These are phyloP conservation scores for Entophlyctis luteolus DNA, from an alignment of 192 early-diverging fungal species.

Conservation along the genomic window DNA sequence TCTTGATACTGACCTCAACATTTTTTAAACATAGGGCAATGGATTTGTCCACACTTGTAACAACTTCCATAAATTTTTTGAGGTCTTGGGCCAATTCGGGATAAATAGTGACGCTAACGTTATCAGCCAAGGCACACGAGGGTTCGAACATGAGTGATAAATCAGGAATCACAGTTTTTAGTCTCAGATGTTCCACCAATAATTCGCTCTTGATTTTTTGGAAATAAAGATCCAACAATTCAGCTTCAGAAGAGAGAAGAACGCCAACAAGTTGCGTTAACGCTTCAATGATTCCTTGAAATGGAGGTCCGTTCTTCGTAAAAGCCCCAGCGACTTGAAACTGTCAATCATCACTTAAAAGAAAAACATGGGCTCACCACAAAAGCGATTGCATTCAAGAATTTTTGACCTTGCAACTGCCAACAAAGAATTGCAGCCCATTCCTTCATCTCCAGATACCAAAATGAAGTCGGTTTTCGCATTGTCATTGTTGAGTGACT, in stretches of 20 bases:
- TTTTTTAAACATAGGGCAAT: slow-evolving; percentile 38
- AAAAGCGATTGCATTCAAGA: slow-evolving; percentile 4
- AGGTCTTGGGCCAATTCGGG: slow-evolving; percentile 14
- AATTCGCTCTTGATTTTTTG: neutral
- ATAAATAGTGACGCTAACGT: neutral
- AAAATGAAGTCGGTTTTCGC: slow-evolving; percentile 2
- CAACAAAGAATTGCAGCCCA: slow-evolving; percentile 26
- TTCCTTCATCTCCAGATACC: slow-evolving; percentile 13
- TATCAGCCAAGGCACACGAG: neutral
- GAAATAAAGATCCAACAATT: slow-evolving; percentile 10
- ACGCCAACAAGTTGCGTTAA: slow-evolving; percentile 16
- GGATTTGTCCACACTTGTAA: slow-evolving; percentile 24
- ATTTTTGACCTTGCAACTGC: slow-evolving; percentile 13
- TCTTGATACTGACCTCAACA: slow-evolving; percentile 36
- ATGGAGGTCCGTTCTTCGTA: slow-evolving; percentile 3
- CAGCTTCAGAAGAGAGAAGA: slow-evolving; percentile 14
- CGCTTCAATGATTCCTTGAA: slow-evolving; percentile 16
- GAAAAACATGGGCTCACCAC: slow-evolving; percentile 10
- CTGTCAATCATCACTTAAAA: neutral
- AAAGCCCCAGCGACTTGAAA: slow-evolving; percentile 10
- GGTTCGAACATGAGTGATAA: neutral
- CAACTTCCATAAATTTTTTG: neutral
- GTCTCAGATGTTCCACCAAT: neutral
- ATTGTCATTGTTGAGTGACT: neutral
- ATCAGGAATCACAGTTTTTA: slow-evolving; percentile 19